phyloP scores from a whole-genome alignment of 2,329 filamentous ascomycete species.

The Dothideomycetes sp. region DNA sequence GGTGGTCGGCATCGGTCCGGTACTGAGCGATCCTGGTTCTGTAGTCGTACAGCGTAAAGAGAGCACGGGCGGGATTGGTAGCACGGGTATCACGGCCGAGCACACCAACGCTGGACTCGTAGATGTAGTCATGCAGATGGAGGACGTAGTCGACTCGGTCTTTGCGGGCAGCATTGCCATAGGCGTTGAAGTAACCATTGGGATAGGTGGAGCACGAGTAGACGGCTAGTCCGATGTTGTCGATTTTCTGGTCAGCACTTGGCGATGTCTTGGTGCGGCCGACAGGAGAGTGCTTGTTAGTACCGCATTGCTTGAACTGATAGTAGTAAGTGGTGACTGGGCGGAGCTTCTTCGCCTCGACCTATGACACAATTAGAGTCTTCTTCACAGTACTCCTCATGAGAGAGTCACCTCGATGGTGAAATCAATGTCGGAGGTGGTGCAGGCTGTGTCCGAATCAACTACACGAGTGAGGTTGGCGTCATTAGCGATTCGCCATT shows the following conservation, averaged over 20 bases:
- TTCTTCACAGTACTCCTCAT: neutral
- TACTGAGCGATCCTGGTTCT: conserved; percentile 50
- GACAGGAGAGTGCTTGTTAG: conserved; percentile 50
- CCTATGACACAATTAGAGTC: conserved; percentile 30
- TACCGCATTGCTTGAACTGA: conserved; percentile 59
- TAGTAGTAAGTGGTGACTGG: conserved; percentile 61
- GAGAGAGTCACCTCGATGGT: conserved; percentile 53
- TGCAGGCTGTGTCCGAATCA: conserved; percentile 53
- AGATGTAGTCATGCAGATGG: conserved; percentile 50
- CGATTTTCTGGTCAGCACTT: conserved; percentile 45
- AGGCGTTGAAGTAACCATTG: conserved; percentile 39
- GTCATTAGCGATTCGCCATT: conserved; percentile 52
- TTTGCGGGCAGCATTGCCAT: conserved; percentile 31
- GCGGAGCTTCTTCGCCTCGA: conserved; percentile 54
- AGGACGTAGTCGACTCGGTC: conserved; percentile 40
- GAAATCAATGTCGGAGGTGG: conserved; percentile 64
- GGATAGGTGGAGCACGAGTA: conserved; percentile 63
- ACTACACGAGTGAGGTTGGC: conserved; percentile 40
- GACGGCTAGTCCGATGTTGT: conserved; percentile 53
- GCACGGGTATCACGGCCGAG: conserved; percentile 45
- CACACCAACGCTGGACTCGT: conserved; percentile 44
- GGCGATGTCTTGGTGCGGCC: conserved; percentile 65
- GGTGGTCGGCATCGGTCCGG: conserved; percentile 50
- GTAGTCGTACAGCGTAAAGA: conserved; percentile 49
- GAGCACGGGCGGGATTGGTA: conserved; percentile 43